phyloP scores from a whole-genome alignment of 345 rosid genomes.

The Melaleuca quinquenervia region DNA sequence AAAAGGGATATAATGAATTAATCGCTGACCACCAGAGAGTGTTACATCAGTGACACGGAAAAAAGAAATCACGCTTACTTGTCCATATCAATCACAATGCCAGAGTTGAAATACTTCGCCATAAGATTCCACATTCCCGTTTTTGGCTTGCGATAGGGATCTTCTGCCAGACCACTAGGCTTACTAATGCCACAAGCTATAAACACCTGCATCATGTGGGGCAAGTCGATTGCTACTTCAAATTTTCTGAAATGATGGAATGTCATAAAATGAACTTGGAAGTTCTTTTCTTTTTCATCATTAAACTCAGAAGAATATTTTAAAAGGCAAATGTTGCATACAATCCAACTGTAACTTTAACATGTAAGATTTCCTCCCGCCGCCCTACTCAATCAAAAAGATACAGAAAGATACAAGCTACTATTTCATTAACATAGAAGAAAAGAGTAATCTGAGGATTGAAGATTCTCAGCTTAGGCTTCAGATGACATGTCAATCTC shows the following conservation, averaged over 20 bases:
- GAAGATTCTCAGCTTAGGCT: not conserved
- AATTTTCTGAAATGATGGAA: not conserved
- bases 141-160: slow-evolving; percentile 76
- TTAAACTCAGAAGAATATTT: not conserved
- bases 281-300: not conserved
- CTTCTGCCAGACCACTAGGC: slow-evolving; percentile 42
- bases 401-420: not conserved
- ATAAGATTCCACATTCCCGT: slow-evolving; percentile 88
- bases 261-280: not conserved
- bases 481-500: not conserved
- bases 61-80: slow-evolving; percentile 29
- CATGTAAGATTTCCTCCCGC: not conserved
- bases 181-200: slow-evolving; percentile 65
- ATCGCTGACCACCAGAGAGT: not conserved
- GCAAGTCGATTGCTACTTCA: not conserved
- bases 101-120: slow-evolving; percentile 83
- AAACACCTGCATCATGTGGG: slow-evolving; percentile 45
- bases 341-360: not conserved
- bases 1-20: not conserved
- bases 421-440: not conserved
- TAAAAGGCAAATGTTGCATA: not conserved
- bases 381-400: not conserved
- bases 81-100: slow-evolving; percentile 66
- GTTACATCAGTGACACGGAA: not conserved
- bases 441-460: not conserved